Percentiles rank a stretch among this genome's conserved stretches.
These are phyloP conservation scores for Anthracocystis walkeri DNA, from an alignment of 1,284 basidiomycete genomes.

Conservation along the genomic window DNA sequence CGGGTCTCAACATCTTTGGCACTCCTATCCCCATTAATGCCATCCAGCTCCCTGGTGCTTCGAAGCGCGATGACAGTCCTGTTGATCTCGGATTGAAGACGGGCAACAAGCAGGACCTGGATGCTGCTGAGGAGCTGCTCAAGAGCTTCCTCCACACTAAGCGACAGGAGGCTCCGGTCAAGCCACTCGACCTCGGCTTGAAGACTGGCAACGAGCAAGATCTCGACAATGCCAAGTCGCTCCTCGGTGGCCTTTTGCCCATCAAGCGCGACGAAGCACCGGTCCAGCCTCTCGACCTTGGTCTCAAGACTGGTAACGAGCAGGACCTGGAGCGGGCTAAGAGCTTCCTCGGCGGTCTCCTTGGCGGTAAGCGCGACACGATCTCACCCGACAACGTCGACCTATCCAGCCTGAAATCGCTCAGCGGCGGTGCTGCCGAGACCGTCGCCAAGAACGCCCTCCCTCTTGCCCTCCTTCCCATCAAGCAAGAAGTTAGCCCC, in stretches of 20 bases:
- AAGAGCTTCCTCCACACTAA: conserved; percentile 21
- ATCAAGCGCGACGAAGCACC: conserved; percentile 19
- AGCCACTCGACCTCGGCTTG: conserved; percentile 25
- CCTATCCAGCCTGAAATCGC: conserved; percentile 21
- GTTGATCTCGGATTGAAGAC: conserved; percentile 24
- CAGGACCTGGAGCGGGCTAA: conserved; percentile 34
- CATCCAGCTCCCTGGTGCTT: conserved; percentile 1
- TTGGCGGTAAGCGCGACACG: conserved; percentile 33
- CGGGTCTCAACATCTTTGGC: conserved; percentile 33
- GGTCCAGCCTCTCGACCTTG: conserved; percentile 17
- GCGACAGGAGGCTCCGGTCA: conserved; percentile 19
- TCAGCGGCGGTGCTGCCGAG: conserved; percentile 6
- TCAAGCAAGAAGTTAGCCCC: conserved; percentile 35
- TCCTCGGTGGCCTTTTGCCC: conserved; percentile 18
- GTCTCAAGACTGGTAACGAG: conserved; percentile 30
- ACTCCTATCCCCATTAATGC: conserved; percentile 22
- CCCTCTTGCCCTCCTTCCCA: conserved; percentile 16
- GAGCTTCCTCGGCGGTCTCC: conserved; percentile 21
- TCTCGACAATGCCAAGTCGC: conserved; percentile 19
- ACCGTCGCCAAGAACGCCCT: conserved; percentile 17
- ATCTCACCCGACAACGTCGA: conserved; percentile 42
- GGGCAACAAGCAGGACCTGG: conserved; percentile 34
- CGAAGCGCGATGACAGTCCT: conserved; percentile 10
- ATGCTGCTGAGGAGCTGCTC: conserved; percentile 19
- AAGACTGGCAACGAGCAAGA: conserved; percentile 37